Evolutionary conservation across 768 basidiomycete genomes (phyloP), one percentile per base, ranked within the genome.

Genomic region (Russula dissimulans): DNA sequence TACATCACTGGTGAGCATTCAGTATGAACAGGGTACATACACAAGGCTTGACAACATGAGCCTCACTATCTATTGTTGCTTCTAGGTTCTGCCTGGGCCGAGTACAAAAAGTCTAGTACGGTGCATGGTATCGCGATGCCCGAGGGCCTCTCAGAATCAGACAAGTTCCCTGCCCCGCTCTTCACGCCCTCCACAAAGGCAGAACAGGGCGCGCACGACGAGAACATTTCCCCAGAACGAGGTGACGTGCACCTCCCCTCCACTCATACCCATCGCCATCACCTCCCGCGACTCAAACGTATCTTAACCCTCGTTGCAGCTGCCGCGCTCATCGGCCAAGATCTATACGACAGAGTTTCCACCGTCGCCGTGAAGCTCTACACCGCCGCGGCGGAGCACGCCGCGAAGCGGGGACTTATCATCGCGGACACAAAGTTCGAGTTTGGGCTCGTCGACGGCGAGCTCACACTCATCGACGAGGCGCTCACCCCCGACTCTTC

Each of bases 371-470:
- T 94, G 5, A 73, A 78, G 59, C 74, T 93, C 1, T 93, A 92
- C 76, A 77, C 76, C 43, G 78, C 82, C 43, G 95, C 94, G 2
- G 84, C 91, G 0, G 80, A 76, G 31, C 82, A 91, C 67, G 90
- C 92, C 9, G 74, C 77, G 31, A 77, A 80, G 6, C 80, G 84
- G 5, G 95, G 92, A 17, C 78, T 98, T 59, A 97, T 98, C 67
- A 85, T 99, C 46, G 97, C 94, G 26, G 95, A 99, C 72, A 98
- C 95, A 43, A 99, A 99, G 71, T 97, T 98, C 72, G 97, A 98
- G 75, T 99, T 99, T 69, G 97, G 97, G 5, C 81, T 97, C 46
- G 68, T 93, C 50, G 77, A 72, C 15, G 54, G 55, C 39, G 77
- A 81, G 29, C 77, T 97, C 26, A 89, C 95, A 63, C 81, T 98